Base-by-base conservation (phyloP, 495 filamentous ascomycete species). In the Entonaema liquescens region DNA sequence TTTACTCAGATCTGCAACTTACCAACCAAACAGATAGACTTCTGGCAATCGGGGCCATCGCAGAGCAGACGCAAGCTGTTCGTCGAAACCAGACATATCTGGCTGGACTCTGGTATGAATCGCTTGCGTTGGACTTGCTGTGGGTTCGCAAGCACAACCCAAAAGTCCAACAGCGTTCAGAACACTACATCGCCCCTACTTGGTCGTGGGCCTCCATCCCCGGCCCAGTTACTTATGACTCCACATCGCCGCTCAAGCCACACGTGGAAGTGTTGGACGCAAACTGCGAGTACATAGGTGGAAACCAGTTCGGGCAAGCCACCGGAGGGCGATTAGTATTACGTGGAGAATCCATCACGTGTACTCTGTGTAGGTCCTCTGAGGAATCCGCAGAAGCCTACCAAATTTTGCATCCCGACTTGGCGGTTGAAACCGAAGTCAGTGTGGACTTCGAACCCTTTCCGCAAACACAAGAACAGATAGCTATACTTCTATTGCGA, bases 141-240 rank as follows among this genome's bases (percentile, higher is more conserved):
- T 64, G 50, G 49, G 13, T 4, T n/a, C 35, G 47, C 6, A 25
- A 29, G 28, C 15, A 2, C 25, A 12, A 19, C 6, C 4, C 29
- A 19, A 36, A 13, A 12, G 2, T 9, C 29, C 26, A 35, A 19
- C 28, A 19, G 19, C 53, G 29, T 21, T 56, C 53, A 29, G 11
- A 53, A 12, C 8, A 17, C 17, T 33, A 31, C 1, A 59, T 15
- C 2, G 33, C 55, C 1, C 55, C 55, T 2, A 59, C 38, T 7
- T 60, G 58, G 58, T 60, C 58, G 42, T 60, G 58, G 58, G 58
- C 58, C 13, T 60, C 55, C 4, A n/a, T 25, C 12, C 19, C 33
- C n/a, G 17, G 33, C 5, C 55, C 33, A 2, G 19, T 28, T 35
- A 3, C 23, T 26, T 59, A 38, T 5, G 19, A 38, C 19, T 35